Conservation (phyloP, 2,329 filamentous ascomycete species). For the Penicillium occitanis region DNA sequence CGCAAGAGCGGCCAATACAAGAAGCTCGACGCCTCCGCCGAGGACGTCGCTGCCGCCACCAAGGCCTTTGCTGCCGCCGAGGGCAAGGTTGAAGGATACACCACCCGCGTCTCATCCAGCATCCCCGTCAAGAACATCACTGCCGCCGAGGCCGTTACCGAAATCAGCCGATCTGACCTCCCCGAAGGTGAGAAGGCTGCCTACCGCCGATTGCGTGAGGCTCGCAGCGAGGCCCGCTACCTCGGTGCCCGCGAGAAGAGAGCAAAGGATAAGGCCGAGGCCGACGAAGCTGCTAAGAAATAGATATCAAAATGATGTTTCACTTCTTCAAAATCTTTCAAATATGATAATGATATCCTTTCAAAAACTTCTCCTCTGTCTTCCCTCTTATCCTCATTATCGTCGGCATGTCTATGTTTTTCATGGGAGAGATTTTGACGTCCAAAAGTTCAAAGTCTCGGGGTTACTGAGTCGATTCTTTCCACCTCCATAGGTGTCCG, state of each 20-base stretch:
- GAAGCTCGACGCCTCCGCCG: slow-evolving; percentile 83
- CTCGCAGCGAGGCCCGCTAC: slow-evolving; percentile 78
- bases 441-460: background rate
- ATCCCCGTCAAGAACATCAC: slow-evolving; percentile 71
- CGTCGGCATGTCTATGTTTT: slow-evolving; percentile 13
- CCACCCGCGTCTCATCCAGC: slow-evolving; percentile 55
- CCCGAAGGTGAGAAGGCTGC: slow-evolving; percentile 80
- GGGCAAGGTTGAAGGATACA: slow-evolving; percentile 54
- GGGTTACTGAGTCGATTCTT: slow-evolving; percentile 1
- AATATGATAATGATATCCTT: slow-evolving; percentile 24
- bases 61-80: slow-evolving; percentile 51
- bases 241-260: slow-evolving; percentile 90
- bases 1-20: slow-evolving; percentile 91
- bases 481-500: background rate
- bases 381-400: slow-evolving; percentile 4
- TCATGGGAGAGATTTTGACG: background rate
- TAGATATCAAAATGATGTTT: slow-evolving; percentile 39
- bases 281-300: slow-evolving; percentile 59
- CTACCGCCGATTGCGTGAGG: slow-evolving; percentile 79
- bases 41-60: slow-evolving; percentile 72
- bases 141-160: slow-evolving; percentile 60
- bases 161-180: slow-evolving; percentile 80
- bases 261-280: slow-evolving; percentile 74
- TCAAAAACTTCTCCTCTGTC: slow-evolving; percentile 28
- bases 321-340: slow-evolving; percentile 16